A percentile compares a stretch with the other conserved stretches of the same genome.
phyloP scores from a whole-genome alignment of 1,284 basidiomycete genomes.

The Cutaneotrichosporon cutaneum region DNA sequence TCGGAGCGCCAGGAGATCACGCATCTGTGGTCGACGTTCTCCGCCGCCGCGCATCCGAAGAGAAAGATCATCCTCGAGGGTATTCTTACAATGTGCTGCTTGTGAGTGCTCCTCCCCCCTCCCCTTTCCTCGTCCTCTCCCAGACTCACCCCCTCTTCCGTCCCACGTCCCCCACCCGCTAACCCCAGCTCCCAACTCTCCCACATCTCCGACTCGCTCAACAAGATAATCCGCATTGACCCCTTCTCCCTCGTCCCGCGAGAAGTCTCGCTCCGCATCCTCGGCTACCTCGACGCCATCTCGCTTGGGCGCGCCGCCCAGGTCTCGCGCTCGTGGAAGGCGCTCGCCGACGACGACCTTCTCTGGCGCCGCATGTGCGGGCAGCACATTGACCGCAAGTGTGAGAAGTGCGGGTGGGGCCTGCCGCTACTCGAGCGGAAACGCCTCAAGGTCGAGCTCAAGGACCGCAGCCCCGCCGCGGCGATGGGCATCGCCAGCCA shows the following conservation, averaged over 20 bases:
- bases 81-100: slow-evolving; percentile 99
- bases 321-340: slow-evolving; percentile 81
- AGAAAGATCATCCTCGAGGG: slow-evolving; percentile 93
- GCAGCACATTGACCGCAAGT: slow-evolving; percentile 97
- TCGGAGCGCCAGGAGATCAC: slow-evolving; percentile 87
- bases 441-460: slow-evolving; percentile 51
- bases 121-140: no score
- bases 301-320: slow-evolving; percentile 95
- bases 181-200: slow-evolving; percentile 73
- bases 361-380: slow-evolving; percentile 97
- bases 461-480: slow-evolving; percentile 43
- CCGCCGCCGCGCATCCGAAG: slow-evolving; percentile 84
- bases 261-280: slow-evolving; percentile 85
- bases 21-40: slow-evolving; percentile 95
- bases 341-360: slow-evolving; percentile 90
- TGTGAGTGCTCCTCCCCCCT: slow-evolving; percentile 51
- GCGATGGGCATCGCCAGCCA: slow-evolving; percentile 44
- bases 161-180: no score
- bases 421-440: slow-evolving; percentile 76
- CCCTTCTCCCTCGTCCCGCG: slow-evolving; percentile 89
- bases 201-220: slow-evolving; percentile 86
- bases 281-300: slow-evolving; percentile 90
- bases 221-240: slow-evolving; percentile 90
- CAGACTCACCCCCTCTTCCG: no score
- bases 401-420: slow-evolving; percentile 96